Base-by-base conservation (phyloP, 257 asterid genomes). In the Mitragyna speciosa region DNA sequence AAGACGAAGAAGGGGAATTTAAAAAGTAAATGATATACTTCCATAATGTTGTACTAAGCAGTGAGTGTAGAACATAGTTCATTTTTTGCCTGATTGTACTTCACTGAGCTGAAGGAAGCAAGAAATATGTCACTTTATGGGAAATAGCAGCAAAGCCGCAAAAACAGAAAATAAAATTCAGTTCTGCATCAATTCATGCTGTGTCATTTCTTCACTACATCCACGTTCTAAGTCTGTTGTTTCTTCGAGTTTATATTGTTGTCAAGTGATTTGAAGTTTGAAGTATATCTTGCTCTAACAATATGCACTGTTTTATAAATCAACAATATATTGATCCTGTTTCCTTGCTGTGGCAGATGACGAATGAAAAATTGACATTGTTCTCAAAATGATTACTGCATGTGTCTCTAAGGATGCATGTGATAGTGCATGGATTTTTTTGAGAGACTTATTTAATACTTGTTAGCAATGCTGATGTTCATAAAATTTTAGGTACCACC, bases 401-500 rank as follows among this genome's bases (percentile, higher is more conserved):
- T 65, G 45, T 45, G 5, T 49, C 49, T 28, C 0, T 22, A 12
- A 14, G 58, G 24, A 63, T 26, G 67, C 76, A 65, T 81, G 76
- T 9, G 65, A 64, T 19, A 6, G 70, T 64, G 41, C 54, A 59
- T 24, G 30, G 73, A n/a, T 75, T 76, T 73, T 58, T 20, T 63
- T 43, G 68, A 49, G 28, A 56, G 75, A 65, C 36, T 61, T 73
- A 65, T 63, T 70, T 48, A 54, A 75, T 75, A 30, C 79, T 36
- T 76, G 61, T 74, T 82, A 22, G 65, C 64, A 73, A 76, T 79
- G 79, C 47, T 76, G 84, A 28, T 54, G 63, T 65, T 59, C 54
- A 30, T 73, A 76, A 73, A 76, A 82, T 70, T 82, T 47, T 77
- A 96, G 99, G 93, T 94, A 96, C 83, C 99, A 96, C 88, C 99